Percentiles rank a stretch among this genome's conserved stretches.
These are phyloP conservation scores for Debaryomyces hansenii DNA, from an alignment of 805 yeast genomes.

Conservation along the genomic window DNA sequence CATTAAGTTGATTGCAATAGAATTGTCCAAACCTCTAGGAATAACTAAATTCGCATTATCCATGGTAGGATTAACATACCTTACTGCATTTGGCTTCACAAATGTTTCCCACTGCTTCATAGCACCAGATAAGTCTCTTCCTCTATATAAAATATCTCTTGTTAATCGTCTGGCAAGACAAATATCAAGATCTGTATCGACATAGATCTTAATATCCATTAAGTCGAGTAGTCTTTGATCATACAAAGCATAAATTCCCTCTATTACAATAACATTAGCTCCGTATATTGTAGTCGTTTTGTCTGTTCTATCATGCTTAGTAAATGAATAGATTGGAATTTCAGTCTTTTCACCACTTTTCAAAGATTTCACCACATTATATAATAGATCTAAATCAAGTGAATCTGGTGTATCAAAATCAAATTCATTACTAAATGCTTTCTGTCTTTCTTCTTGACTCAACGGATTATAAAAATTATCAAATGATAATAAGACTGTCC, in stretches of 20 bases:
- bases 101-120: conserved; percentile 85
- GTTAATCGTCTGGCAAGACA: conserved; percentile 87
- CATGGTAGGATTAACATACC: conserved; percentile 74
- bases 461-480: conserved; percentile 90
- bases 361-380: conserved; percentile 60
- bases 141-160: conserved; percentile 83
- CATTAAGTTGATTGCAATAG: conserved; percentile 75
- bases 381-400: conserved; percentile 72
- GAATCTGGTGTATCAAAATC: conserved; percentile 91
- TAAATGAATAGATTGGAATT: conserved; percentile 58
- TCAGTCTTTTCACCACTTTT: conserved; percentile 60
- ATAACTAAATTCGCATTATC: conserved; percentile 79
- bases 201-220: conserved; percentile 86
- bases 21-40: conserved; percentile 88
- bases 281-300: conserved; percentile 81
- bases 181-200: conserved; percentile 90
- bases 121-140: conserved; percentile 80
- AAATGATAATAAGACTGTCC: conserved; percentile 87
- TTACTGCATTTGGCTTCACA: conserved; percentile 90
- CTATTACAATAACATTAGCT: conserved; percentile 88
- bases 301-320: conserved; percentile 64
- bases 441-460: conserved; percentile 53
- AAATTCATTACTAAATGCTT: conserved; percentile 68
- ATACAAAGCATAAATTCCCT: conserved; percentile 84
- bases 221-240: conserved; percentile 66